Evolutionary conservation across 2,329 filamentous ascomycete species (phyloP).

Genomic region (Phialocephala subalpina): DNA sequence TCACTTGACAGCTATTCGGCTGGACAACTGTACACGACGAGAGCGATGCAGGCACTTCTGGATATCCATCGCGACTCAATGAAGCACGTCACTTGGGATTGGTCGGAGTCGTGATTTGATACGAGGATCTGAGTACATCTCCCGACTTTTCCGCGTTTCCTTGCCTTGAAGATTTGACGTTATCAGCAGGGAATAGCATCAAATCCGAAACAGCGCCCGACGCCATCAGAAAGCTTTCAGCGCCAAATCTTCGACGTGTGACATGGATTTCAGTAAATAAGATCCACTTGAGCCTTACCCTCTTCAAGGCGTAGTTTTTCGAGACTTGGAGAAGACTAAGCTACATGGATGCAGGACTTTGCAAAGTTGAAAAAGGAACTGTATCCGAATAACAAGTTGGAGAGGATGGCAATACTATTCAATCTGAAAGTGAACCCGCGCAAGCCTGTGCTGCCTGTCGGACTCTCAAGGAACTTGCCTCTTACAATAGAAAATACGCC

Average conservation of each 20-base stretch:
- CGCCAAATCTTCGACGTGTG: neutral
- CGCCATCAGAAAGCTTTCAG: neutral
- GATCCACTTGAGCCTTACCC: too few relatives aligned
- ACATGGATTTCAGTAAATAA: neutral
- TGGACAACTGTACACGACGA: neutral
- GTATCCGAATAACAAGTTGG: neutral
- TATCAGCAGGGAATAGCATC: neutral
- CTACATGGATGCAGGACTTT: neutral
- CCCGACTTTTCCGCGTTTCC: neutral
- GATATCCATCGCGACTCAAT: neutral
- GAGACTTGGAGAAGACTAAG: neutral
- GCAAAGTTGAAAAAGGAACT: neutral
- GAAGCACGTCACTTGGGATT: neutral
- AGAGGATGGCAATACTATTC: neutral
- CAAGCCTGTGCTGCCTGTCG: neutral
- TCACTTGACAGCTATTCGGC: neutral
- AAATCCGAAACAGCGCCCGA: neutral
- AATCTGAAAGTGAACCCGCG: too few relatives aligned
- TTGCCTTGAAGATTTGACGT: neutral
- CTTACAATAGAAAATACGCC: too few relatives aligned
- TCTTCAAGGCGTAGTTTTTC: too few relatives aligned
- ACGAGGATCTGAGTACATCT: neutral
- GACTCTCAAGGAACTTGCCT: too few relatives aligned
- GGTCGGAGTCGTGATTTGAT: neutral
- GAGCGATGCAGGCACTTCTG: neutral